Evolutionary conservation across 2,329 filamentous ascomycete genomes (phyloP), one percentile per base, ranked within the genome.

Genomic region (Pseudocercospora fijiensis): DNA sequence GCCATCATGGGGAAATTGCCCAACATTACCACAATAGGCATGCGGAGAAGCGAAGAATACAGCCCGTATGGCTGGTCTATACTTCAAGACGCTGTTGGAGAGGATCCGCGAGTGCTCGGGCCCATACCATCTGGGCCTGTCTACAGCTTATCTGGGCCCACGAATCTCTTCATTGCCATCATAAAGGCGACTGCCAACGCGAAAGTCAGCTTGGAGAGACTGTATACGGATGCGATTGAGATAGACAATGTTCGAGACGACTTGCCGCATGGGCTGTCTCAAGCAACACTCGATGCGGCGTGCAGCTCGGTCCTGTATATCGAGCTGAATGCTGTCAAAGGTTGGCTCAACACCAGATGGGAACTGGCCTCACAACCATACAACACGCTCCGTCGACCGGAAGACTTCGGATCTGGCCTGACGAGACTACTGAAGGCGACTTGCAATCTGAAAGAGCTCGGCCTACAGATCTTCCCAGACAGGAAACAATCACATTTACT

Each of bases 211-310:
- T 53, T 75, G 10, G 53, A 70, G n/a, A 64, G 73, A n/a, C 64
- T 75, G 4, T 75, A 75, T 55, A 75, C 73, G 9, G 73, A 75
- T 58, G 73, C 70, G 1, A 69, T 75, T 22, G 70, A 75, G 55
- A 62, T 75, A 7, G 73, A 75, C 60, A 68, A 72, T 30, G 68
- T 75, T 18, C 43, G 45, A 16, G 28, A 64, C 1, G 49, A 60
- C 2, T n/a, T 45, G 1, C 49, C 49, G 3, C 49, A 53, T 18
- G 49, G 49, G 1, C 61, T 74, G 2, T 53, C 67, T 9, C 61
- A 69, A 53, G 28, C 63, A 2, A 60, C 60, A 6, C 58, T 74
- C 2, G 20, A 67, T 18, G 58, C 55, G 45, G 72, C 72, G 1
- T 73, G 68, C 61, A 49, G 49, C 4, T 67, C 67, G 13, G 58